Conservation (phyloP, 768 basidiomycete species). For the Coprinopsis sp. region DNA sequence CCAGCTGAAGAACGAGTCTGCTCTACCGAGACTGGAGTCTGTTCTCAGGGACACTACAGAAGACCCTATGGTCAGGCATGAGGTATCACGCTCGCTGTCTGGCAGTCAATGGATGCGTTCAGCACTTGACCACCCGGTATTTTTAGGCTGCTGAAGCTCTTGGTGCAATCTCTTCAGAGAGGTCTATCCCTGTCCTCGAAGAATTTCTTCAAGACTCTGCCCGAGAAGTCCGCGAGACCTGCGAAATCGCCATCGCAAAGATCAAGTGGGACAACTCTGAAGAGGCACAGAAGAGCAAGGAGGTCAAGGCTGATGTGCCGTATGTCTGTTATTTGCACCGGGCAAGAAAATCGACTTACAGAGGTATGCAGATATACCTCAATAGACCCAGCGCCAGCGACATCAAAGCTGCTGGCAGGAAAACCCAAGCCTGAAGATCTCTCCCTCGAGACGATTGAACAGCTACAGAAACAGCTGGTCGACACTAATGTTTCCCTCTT, state of each 20-base stretch:
- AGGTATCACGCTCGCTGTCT: conserved; percentile 44
- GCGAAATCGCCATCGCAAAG: conserved; percentile 94
- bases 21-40: conserved; percentile 72
- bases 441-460: conserved; percentile 42
- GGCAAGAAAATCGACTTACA: neutral
- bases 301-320: conserved; percentile 29
- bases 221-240: conserved; percentile 85
- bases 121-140: conserved; percentile 16
- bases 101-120: conserved; percentile 4
- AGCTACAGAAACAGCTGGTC: conserved; percentile 60
- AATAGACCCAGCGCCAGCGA: conserved; percentile 85
- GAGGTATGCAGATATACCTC: conserved; percentile 62
- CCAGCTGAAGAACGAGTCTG: conserved; percentile 72
- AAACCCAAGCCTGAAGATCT: conserved; percentile 48
- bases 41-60: conserved; percentile 68
- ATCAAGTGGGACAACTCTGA: conserved; percentile 88
- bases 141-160: conserved; percentile 99
- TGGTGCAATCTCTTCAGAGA: conserved; percentile 78
- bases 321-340: conserved; percentile 21
- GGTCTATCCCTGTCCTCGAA: conserved; percentile 63
- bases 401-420: conserved; percentile 56
- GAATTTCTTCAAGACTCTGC: conserved; percentile 70
- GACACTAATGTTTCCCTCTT: conserved; percentile 72
- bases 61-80: conserved; percentile 97
- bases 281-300: conserved; percentile 52